Evolutionary conservation across 2,329 filamentous ascomycete species (phyloP).

Genomic region (Paecilomyces sp.): DNA sequence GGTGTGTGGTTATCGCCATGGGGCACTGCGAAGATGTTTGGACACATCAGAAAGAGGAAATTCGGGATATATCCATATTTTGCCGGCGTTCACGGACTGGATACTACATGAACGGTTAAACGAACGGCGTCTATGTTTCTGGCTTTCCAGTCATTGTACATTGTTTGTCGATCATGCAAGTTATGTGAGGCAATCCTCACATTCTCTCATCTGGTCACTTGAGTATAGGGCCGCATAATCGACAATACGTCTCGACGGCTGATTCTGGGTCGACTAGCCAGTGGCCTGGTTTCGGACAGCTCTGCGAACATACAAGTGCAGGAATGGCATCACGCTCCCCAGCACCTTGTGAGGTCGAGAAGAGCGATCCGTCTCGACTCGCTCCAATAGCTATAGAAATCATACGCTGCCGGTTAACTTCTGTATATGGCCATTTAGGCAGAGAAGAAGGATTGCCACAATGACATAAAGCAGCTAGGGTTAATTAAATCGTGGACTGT

Average conservation of each 20-base stretch:
- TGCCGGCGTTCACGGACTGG: not conserved
- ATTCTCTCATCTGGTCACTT: not conserved
- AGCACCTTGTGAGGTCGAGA: not conserved
- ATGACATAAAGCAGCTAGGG: not conserved
- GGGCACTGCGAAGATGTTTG: not conserved
- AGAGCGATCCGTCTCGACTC: not conserved
- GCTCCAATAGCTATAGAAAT: not conserved
- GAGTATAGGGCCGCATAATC: not conserved
- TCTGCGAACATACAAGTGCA: not conserved
- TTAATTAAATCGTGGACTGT: not conserved
- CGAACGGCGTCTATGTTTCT: not conserved
- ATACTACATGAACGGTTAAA: not conserved
- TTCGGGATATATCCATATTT: not conserved
- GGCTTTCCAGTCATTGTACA: not conserved
- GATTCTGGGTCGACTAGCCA: not conserved
- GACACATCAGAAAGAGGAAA: not conserved
- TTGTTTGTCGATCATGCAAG: not conserved
- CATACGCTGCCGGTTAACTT: not conserved
- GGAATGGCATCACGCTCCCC: not conserved
- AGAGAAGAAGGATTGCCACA: not conserved
- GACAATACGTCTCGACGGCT: not conserved
- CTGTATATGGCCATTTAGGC: not conserved
- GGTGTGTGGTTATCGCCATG: not conserved
- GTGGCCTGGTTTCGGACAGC: not conserved
- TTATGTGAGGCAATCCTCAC: not conserved